Base-by-base conservation (phyloP, 345 rosid species). In the Rhodomyrtus tomentosa region DNA sequence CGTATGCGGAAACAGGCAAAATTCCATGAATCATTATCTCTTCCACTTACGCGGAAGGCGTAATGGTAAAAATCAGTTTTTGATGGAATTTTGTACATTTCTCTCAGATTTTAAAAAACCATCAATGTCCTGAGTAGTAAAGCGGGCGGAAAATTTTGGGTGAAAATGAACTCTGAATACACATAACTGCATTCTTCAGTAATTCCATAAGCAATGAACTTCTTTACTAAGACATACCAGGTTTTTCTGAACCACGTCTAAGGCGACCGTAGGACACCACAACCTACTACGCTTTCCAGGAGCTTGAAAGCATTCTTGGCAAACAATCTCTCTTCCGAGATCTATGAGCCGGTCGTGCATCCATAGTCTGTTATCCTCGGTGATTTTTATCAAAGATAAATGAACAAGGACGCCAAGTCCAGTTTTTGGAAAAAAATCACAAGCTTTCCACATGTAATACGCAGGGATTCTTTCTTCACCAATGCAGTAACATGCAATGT, bases 221-320 rank as follows among this genome's bases (percentile, higher is more conserved):
- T 68, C 42, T 68, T 68, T 27, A 13, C 2, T 14, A 58, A 59
- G 20, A 59, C 38, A 7, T 27, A 59, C 73, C 73, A 6, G 0
- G 38, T 59, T 59, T 6, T 59, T 14, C 0, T 7, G 10, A 29
- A 59, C 38, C 38, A 59, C 73, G 0, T 59, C 5, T 6, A 29
- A 29, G 73, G 73, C 73, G 0, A 1, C 0, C 0, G 0, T 14
- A 0, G 14, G 1, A 59, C 21, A 14, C 73, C 73, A 59, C 10
- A 59, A 59, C 20, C 73, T 59, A 0, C 73, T 59, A 0, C 36
- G 1, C 0, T 58, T 58, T 27, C 72, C 72, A 58, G 20, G 72
- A 12, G 2, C 4, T 58, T 0, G 0, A 58, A 0, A 0, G 0
- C 20, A 5, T 27, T 58, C 72, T 59, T 1, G 0, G 0, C 0